Percentiles rank a stretch among this genome's conserved stretches.
phyloP scores from a whole-genome alignment of 768 basidiomycete species.

The Boletus rubroflammeus region DNA sequence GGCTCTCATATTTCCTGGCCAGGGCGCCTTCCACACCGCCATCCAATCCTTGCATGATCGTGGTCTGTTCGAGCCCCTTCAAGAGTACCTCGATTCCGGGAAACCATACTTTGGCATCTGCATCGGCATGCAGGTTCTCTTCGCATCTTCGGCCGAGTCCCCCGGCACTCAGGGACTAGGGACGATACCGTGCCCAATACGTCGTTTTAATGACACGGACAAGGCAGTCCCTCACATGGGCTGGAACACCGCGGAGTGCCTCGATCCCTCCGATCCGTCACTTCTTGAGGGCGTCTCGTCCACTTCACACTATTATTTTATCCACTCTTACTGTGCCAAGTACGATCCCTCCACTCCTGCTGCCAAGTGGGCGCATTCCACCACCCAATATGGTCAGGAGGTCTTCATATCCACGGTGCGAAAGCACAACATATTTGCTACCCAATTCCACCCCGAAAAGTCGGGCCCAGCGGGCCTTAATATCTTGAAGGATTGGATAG shows the following conservation, averaged over 20 bases:
- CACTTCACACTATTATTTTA: conserved; percentile 87
- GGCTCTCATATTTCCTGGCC: conserved; percentile 96
- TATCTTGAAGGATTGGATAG: conserved; percentile 79
- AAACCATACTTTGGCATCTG: conserved; percentile 97
- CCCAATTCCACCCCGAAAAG: conserved; percentile 99
- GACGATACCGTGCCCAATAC: conserved; percentile 78
- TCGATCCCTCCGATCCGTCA: conserved; percentile 41
- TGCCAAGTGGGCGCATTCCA: conserved; percentile 76
- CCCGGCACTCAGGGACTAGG: conserved; percentile 67
- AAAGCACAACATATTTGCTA: conserved; percentile 82
- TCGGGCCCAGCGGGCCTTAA: conserved; percentile 84
- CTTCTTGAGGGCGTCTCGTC: conserved; percentile 46
- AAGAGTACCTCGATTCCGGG: conserved; percentile 79
- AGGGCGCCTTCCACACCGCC: conserved; percentile 89
- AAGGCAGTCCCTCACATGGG: conserved; percentile 98
- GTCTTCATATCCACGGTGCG: conserved; percentile 83
- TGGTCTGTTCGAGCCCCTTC: conserved; percentile 77
- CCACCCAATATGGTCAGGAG: conserved; percentile 93
- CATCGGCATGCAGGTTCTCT: conserved; percentile 97
- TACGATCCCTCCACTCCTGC: conserved; percentile 62
- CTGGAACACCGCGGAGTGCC: conserved; percentile 78
- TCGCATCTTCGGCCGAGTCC: conserved; percentile 80
- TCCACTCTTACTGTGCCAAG: conserved; percentile 89
- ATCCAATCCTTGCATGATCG: conserved; percentile 68
- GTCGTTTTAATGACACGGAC: conserved; percentile 60